These are phyloP conservation scores for Barbatosphaeria neglecta DNA, from an alignment of 495 filamentous ascomycete genomes.

Conservation along the genomic window DNA sequence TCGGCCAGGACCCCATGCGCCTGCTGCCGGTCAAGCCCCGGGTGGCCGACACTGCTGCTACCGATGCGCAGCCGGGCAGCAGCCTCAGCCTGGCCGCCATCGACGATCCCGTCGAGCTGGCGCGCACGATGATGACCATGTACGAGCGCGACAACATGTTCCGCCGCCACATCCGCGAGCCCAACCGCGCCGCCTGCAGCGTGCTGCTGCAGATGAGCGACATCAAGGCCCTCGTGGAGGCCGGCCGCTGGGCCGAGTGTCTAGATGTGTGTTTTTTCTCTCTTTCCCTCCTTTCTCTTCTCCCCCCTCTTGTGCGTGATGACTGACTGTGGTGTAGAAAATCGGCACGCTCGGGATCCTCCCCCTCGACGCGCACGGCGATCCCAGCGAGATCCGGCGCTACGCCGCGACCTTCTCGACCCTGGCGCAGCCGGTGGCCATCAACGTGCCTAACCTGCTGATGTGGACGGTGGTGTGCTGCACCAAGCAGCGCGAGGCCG, in stretches of 20 bases:
- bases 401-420: constrained; percentile 64
- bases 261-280: constrained; percentile 60
- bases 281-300: neutral
- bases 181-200: constrained; percentile 58
- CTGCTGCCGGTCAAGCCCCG: constrained; percentile 70
- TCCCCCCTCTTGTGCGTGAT: neutral
- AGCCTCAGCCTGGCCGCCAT: constrained; percentile 75
- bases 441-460: constrained; percentile 77
- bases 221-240: constrained; percentile 60
- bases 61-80: constrained; percentile 30
- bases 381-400: constrained; percentile 59
- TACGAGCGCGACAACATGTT: constrained; percentile 70
- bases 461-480: constrained; percentile 88
- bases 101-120: constrained; percentile 73
- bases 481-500: constrained; percentile 55
- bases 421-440: constrained; percentile 63
- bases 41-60: constrained; percentile 14
- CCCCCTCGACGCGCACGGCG: constrained; percentile 58
- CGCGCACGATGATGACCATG: constrained; percentile 64
- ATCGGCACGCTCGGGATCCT: constrained; percentile 66
- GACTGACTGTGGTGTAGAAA: constrained; percentile 37
- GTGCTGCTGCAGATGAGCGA: constrained; percentile 67
- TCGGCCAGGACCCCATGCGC: constrained; percentile 63
- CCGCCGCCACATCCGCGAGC: constrained; percentile 50
- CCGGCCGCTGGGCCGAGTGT: constrained; percentile 60